phyloP scores from a whole-genome alignment of 495 filamentous ascomycete species.

The Aspergillus homomorphus region DNA sequence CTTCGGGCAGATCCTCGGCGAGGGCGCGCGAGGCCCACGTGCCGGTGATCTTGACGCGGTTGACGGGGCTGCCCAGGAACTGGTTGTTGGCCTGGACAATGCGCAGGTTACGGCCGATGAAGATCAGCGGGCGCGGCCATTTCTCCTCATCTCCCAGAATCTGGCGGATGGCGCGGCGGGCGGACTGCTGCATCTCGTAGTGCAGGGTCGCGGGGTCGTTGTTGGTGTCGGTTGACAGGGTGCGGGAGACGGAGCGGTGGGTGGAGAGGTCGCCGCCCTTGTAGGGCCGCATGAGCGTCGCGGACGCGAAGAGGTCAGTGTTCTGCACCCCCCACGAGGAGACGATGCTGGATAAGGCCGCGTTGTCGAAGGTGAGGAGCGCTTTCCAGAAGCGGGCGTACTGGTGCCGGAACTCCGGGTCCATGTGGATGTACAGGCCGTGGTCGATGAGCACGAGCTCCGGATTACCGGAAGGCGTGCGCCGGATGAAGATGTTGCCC shows the following conservation, averaged over 20 bases:
- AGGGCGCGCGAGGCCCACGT: constrained; percentile 80
- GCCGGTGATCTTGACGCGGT: constrained; percentile 91
- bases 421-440: constrained; percentile 90
- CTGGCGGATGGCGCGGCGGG: constrained; percentile 78
- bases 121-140: constrained; percentile 90
- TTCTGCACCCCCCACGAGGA: constrained; percentile 81
- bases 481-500: constrained; percentile 93
- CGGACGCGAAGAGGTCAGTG: constrained; percentile 84
- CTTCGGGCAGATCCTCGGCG: constrained; percentile 61
- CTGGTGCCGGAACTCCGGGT: constrained; percentile 77
- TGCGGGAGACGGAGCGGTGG: constrained; percentile 57
- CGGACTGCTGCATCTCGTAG: constrained; percentile 82
- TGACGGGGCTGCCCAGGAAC: constrained; percentile 88
- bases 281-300: constrained; percentile 87
- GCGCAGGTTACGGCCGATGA: constrained; percentile 91
- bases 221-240: constrained; percentile 38
- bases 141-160: constrained; percentile 86
- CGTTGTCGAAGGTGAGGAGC: constrained; percentile 89
- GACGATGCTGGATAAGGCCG: constrained; percentile 67
- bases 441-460: constrained; percentile 97
- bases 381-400: constrained; percentile 93
- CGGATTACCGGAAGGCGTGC: constrained; percentile 72
- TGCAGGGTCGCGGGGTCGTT: constrained; percentile 52
- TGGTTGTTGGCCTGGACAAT: constrained; percentile 85
- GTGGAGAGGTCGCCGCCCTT: constrained; percentile 73